Conservation (phyloP, 2,329 filamentous ascomycete genomes). For the Calonectria hawksworthii region DNA sequence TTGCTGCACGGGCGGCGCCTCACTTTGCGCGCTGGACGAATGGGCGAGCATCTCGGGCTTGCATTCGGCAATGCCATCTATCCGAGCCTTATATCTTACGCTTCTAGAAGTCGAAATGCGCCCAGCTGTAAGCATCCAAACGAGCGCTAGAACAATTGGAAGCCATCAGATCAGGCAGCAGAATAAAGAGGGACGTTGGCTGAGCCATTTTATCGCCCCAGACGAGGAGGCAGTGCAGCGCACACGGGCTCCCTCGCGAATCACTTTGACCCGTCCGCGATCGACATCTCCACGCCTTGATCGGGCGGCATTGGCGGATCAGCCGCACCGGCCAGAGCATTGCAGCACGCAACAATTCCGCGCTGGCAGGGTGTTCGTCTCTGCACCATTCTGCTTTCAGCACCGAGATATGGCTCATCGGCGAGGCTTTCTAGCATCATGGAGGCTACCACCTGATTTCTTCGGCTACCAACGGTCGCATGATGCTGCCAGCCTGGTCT, state of each 20-base stretch:
- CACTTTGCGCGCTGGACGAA: background rate
- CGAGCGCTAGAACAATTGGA: background rate
- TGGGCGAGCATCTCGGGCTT: background rate
- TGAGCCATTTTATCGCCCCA: background rate
- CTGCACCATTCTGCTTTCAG: background rate
- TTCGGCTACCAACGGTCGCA: background rate
- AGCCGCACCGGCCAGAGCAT: background rate
- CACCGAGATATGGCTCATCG: background rate
- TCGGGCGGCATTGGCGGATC: background rate
- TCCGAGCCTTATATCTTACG: background rate
- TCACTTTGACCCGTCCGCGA: background rate
- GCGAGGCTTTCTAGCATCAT: constrained; percentile 1
- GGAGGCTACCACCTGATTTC: background rate
- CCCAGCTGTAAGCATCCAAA: background rate
- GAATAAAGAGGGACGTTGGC: background rate
- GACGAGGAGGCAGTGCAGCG: background rate
- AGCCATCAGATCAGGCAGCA: background rate
- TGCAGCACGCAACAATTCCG: background rate
- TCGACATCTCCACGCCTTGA: background rate
- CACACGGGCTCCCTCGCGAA: background rate
- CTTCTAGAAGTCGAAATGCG: background rate
- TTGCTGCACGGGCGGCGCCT: background rate
- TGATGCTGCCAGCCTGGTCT: background rate
- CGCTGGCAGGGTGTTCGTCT: background rate
- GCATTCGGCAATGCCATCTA: background rate